These are phyloP conservation scores for Aspergillus nanangensis DNA, from an alignment of 495 filamentous ascomycete genomes.

Conservation along the genomic window DNA sequence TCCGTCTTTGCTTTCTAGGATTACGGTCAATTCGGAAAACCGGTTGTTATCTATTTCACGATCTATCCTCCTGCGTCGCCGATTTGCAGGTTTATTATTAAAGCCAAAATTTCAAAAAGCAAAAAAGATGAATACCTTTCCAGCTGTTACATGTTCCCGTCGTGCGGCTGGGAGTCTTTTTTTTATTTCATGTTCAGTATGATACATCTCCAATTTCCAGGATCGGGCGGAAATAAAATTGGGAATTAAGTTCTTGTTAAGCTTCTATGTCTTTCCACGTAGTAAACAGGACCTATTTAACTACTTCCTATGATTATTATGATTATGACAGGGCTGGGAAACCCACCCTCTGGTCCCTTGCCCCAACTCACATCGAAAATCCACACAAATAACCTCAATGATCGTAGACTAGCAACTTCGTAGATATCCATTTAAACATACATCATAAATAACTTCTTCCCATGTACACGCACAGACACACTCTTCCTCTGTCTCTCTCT, in stretches of 20 bases:
- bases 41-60: constrained; percentile 35
- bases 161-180: constrained; percentile 28
- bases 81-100: constrained; percentile 31
- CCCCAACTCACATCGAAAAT: too few relatives aligned
- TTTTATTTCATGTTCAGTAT: constrained; percentile 36
- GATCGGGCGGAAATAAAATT: constrained; percentile 34
- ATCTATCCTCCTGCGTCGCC: constrained; percentile 29
- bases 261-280: neutral
- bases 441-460: too few relatives aligned
- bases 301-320: too few relatives aligned
- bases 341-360: too few relatives aligned
- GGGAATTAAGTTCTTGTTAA: constrained; percentile 19
- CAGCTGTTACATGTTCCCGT: constrained; percentile 21
- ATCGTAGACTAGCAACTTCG: too few relatives aligned
- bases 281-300: too few relatives aligned
- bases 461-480: too few relatives aligned
- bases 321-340: too few relatives aligned
- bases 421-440: too few relatives aligned
- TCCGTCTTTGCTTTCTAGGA: constrained; percentile 32
- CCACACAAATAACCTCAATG: too few relatives aligned
- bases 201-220: constrained; percentile 36
- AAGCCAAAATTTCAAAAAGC: constrained; percentile 36
- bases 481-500: neutral
- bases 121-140: constrained; percentile 41
- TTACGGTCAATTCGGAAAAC: constrained; percentile 34